Evolutionary conservation across 192 early-diverging fungal genomes (phyloP).

Genomic region (Coemansia sp.): DNA sequence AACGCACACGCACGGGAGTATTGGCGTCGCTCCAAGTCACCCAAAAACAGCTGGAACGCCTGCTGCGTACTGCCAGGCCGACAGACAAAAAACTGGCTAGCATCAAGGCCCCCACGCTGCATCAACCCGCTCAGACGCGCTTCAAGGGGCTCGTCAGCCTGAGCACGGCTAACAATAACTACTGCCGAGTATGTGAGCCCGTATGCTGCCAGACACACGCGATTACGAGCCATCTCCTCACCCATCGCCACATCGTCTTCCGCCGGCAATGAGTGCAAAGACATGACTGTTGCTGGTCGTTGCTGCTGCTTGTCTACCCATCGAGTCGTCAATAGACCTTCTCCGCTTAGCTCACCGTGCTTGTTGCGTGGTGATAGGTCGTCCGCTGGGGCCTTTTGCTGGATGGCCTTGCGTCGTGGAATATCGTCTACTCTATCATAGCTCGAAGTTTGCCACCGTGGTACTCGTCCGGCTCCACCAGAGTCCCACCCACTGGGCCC

Average conservation of each 20-base stretch:
- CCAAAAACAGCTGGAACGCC: slow-evolving; percentile 34
- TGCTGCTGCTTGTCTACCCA: slow-evolving; percentile 45
- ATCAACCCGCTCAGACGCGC: slow-evolving; percentile 13
- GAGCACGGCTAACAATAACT: slow-evolving; percentile 29
- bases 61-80: slow-evolving; percentile 19
- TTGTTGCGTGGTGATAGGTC: slow-evolving; percentile 15
- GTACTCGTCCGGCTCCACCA: neutral
- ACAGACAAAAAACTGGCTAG: slow-evolving; percentile 34
- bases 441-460: slow-evolving; percentile 39
- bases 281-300: slow-evolving; percentile 40
- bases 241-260: slow-evolving; percentile 21
- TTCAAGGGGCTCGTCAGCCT: slow-evolving; percentile 16
- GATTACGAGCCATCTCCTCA: slow-evolving; percentile 50
- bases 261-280: slow-evolving; percentile 33
- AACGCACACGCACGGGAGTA: slow-evolving; percentile 22
- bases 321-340: slow-evolving; percentile 22
- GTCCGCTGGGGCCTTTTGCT: neutral
- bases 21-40: slow-evolving; percentile 26
- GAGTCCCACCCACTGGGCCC: slow-evolving; percentile 4
- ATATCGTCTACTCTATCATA: slow-evolving; percentile 44
- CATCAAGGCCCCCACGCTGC: slow-evolving; percentile 33
- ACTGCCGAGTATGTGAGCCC: slow-evolving; percentile 42
- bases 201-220: slow-evolving; percentile 41
- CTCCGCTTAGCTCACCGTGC: slow-evolving; percentile 20
- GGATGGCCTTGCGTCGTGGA: slow-evolving; percentile 29